Evolutionary conservation across 1,284 basidiomycete genomes (phyloP).

Genomic region (Trichosporon inkin): DNA sequence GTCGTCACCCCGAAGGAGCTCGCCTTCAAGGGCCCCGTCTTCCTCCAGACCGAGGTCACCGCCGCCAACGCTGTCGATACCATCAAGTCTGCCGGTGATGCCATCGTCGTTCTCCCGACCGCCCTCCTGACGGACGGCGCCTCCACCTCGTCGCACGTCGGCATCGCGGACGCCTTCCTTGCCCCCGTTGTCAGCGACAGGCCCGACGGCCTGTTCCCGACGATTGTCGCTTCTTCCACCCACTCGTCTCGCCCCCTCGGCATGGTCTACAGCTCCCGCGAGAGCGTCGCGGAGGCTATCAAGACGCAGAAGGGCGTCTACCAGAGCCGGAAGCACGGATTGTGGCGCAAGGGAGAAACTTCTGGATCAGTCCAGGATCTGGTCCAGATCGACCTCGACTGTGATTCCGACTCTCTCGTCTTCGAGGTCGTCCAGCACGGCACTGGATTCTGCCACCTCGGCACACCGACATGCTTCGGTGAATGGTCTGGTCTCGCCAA

Average conservation of each 20-base stretch:
- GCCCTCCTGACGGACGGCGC: conserved; percentile 61
- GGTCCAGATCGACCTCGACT: conserved; percentile 78
- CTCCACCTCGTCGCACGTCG: conserved; percentile 60
- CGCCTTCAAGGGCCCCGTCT: conserved; percentile 54
- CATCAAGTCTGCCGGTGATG: conserved; percentile 63
- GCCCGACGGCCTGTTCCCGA: conserved; percentile 86
- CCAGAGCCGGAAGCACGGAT: conserved; percentile 89
- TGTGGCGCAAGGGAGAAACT: conserved; percentile 97
- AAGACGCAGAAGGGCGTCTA: conserved; percentile 87
- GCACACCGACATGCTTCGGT: conserved; percentile 76
- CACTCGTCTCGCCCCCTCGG: conserved; percentile 76
- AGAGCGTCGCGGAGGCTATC: conserved; percentile 84
- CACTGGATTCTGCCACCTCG: conserved; percentile 88
- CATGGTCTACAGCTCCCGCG: conserved; percentile 91
- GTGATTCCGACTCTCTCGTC: conserved; percentile 88
- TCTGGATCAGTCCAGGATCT: conserved; percentile 90
- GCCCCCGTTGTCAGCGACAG: conserved; percentile 80
- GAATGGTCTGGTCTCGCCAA: conserved; percentile 69
- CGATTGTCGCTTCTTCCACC: conserved; percentile 70
- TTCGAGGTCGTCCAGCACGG: conserved; percentile 90
- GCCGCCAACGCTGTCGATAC: conserved; percentile 56
- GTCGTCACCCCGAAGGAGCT: conserved; percentile 62
- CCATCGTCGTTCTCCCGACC: conserved; percentile 70
- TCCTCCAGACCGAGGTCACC: conserved; percentile 59
- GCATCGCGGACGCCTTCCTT: conserved; percentile 78